phyloP scores from a whole-genome alignment of 78 protist genomes.

The Guillardia theta region DNA sequence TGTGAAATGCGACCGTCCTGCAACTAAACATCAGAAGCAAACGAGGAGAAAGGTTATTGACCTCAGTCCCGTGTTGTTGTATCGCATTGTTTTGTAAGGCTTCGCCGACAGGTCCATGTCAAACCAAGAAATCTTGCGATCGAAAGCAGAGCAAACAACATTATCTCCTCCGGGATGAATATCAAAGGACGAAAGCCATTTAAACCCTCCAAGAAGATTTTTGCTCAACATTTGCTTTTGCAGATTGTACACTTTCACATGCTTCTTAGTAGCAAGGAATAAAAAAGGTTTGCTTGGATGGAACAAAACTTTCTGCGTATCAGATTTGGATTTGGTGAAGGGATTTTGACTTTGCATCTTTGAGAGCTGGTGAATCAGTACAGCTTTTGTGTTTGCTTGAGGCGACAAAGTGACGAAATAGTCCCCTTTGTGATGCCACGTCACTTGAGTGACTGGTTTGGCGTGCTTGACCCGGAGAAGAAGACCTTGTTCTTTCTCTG shows the following conservation, averaged over 20 bases:
- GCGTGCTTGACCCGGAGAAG: not conserved
- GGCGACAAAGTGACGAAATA: not conserved
- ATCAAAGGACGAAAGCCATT: not conserved
- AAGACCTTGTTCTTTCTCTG: not conserved
- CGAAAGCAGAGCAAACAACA: not conserved
- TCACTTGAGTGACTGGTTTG: not conserved
- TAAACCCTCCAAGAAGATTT: slow-evolving; percentile 50
- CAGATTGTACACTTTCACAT: slow-evolving; percentile 73
- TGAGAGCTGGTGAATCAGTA: slow-evolving; percentile 47
- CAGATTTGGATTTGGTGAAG: slow-evolving; percentile 58
- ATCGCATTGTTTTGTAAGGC: slow-evolving; percentile 85
- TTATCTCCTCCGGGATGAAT: slow-evolving; percentile 1
- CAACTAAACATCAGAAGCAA: not conserved
- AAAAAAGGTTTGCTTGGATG: slow-evolving; percentile 92
- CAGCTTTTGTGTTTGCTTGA: not conserved
- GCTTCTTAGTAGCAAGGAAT: slow-evolving; percentile 75
- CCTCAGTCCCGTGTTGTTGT: slow-evolving; percentile 18
- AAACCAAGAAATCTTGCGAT: slow-evolving; percentile 76
- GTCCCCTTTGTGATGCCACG: slow-evolving; percentile 15
- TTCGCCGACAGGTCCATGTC: slow-evolving; percentile 85
- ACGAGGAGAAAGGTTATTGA: not conserved
- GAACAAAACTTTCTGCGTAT: slow-evolving; percentile 57
- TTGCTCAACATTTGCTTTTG: slow-evolving; percentile 60
- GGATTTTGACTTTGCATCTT: slow-evolving; percentile 58
- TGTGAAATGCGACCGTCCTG: slow-evolving; percentile 69